Evolutionary conservation across 257 asterid genomes (phyloP), one percentile per base, ranked within the genome.

Genomic region (Coffea eugenioides): DNA sequence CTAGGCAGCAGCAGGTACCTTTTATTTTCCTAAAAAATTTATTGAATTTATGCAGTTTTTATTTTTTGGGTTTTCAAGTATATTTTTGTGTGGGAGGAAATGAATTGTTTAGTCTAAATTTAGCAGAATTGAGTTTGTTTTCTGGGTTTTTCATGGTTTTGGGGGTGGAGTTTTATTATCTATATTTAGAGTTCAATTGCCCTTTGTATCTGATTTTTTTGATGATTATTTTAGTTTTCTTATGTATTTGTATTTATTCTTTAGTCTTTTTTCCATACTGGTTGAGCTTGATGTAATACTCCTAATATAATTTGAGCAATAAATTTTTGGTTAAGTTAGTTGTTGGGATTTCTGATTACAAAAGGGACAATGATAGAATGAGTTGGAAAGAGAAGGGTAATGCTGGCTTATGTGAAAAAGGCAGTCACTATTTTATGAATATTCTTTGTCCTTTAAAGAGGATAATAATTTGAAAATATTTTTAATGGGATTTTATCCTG

Each of bases 1-100:
- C 99, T 51, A 90, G 90, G 83, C 99, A 95, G 72, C 99, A 95
- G 34, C 98, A 95, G 99, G 99, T 93, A 68, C 34, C 54, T 67
- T 39, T 0, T 39, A 4, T 39, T 39, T 39, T 39, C n/a, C 15
- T 71, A 36, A 31, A 15, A 56, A 41, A 39, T 23, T 25, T 57
- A 25, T 4, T 57, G 56, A 14, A 51, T 18, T 54, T 43, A 23
- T 64, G 69, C n/a, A 25, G 20, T 43, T 5, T 5, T 14, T 57
- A 21, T 11, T 57, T 39, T 18, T 41, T 25, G 41, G 20, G 25
- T 20, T 62, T 25, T 62, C 0, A 0, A 48, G 27, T 45, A 34
- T 15, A 69, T 36, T 4, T 52, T 51, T 4, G 25, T 61, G 3
- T 3, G 51, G 12, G 51, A 48, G 51, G 6, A 48, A 0, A 4